Conservation (phyloP, 2,329 filamentous ascomycete species). For the Mollisia scopiformis region DNA sequence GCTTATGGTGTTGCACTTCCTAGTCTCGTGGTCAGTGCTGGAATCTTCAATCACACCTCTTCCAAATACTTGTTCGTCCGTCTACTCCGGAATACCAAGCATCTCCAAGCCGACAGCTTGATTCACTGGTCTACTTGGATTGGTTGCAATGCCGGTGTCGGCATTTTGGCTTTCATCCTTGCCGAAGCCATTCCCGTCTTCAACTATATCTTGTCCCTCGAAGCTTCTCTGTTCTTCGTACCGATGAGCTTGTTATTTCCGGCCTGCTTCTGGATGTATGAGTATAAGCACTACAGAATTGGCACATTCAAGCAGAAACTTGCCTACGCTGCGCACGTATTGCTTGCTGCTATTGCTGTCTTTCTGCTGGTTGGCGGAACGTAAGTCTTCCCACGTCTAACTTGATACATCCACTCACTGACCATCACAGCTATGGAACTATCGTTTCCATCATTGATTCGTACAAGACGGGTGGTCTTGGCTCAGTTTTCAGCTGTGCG, state of each 20-base stretch:
- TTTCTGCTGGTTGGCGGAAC: conserved; percentile 45
- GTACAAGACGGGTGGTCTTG: background rate
- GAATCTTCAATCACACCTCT: conserved; percentile 45
- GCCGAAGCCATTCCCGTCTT: conserved; percentile 56
- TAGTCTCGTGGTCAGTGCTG: conserved; percentile 51
- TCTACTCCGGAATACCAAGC: conserved; percentile 49
- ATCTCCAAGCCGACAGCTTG: conserved; percentile 53
- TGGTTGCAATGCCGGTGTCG: conserved; percentile 44
- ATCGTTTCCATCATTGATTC: background rate
- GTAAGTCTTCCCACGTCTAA: too few relatives aligned
- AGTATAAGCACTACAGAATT: conserved; percentile 44
- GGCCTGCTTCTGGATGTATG: conserved; percentile 53
- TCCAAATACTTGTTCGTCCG: conserved; percentile 58
- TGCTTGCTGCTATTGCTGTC: conserved; percentile 37
- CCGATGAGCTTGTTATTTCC: conserved; percentile 50
- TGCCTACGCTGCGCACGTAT: conserved; percentile 37
- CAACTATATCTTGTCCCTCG: conserved; percentile 51
- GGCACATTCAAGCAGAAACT: conserved; percentile 35
- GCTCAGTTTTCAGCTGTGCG: background rate
- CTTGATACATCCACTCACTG: too few relatives aligned
- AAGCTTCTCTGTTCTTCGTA: conserved; percentile 52
- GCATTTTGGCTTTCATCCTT: conserved; percentile 48
- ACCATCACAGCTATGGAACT: background rate
- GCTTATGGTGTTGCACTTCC: conserved; percentile 59
- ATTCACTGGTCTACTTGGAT: conserved; percentile 55